Evolutionary conservation across 2,329 filamentous ascomycete species (phyloP).

Genomic region (Colletotrichum tofieldiae): DNA sequence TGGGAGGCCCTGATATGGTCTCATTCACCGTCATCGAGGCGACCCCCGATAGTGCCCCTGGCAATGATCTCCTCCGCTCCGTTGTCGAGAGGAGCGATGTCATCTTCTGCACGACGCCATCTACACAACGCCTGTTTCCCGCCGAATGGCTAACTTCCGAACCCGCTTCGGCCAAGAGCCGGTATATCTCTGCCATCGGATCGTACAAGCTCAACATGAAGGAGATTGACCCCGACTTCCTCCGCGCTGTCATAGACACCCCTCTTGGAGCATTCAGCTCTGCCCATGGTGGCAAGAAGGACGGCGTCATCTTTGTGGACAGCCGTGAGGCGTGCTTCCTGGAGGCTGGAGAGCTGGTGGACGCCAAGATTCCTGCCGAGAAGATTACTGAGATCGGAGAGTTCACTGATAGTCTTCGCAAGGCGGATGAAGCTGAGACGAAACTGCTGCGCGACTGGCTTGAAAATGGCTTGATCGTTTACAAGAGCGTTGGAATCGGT

Average conservation of each 20-base stretch:
- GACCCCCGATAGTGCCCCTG: conserved; percentile 40
- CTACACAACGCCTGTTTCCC: conserved; percentile 50
- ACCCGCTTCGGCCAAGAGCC: conserved; percentile 43
- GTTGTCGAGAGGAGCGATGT: conserved; percentile 47
- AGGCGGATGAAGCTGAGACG: conserved; percentile 52
- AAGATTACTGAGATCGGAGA: conserved; percentile 64
- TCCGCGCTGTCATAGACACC: conserved; percentile 46
- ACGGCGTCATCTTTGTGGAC: conserved; percentile 48
- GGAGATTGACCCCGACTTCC: conserved; percentile 50
- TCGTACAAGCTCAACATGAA: conserved; percentile 53
- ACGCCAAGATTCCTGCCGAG: conserved; percentile 44
- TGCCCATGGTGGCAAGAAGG: conserved; percentile 21
- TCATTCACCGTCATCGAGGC: conserved; percentile 32
- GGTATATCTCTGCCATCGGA: conserved; percentile 51
- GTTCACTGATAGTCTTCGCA: conserved; percentile 69
- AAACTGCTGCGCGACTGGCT: conserved; percentile 71
- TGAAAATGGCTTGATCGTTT: conserved; percentile 75
- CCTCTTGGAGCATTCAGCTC: conserved; percentile 22
- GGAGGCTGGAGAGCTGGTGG: conserved; percentile 52
- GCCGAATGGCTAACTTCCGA: conserved; percentile 44
- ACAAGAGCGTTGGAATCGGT: conserved; percentile 78
- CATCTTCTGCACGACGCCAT: conserved; percentile 53
- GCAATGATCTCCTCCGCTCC: conserved; percentile 36
- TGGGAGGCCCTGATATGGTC: conserved; percentile 25
- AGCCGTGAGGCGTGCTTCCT: conserved; percentile 49